Percentiles rank a stretch among this genome's conserved stretches.
Evolutionary conservation across 1,284 basidiomycete species (phyloP).

Genomic region (Pascua sp.): DNA sequence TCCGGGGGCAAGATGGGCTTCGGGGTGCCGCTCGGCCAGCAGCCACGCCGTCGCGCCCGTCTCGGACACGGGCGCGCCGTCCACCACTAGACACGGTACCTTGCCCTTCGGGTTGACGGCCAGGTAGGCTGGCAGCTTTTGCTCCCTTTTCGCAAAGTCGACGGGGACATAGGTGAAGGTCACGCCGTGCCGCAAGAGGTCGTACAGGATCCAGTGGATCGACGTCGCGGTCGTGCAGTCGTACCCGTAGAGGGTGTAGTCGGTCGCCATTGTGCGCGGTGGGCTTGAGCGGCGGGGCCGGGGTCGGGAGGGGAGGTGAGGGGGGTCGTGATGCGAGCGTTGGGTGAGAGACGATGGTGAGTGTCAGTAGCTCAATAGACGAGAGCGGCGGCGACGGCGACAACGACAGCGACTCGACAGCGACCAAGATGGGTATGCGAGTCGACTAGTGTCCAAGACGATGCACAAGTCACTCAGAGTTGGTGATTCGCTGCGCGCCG

Average conservation of each 20-base stretch:
- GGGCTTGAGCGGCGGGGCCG: neutral
- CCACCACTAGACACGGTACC: slow-evolving; percentile 20
- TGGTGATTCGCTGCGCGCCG: no score
- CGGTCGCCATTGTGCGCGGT: slow-evolving; percentile 2
- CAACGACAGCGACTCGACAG: no score
- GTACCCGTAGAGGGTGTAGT: slow-evolving; percentile 21
- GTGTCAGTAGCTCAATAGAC: no score
- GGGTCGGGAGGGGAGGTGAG: neutral
- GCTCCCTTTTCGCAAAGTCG: slow-evolving; percentile 13
- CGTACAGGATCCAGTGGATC: slow-evolving; percentile 25
- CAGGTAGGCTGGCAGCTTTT: slow-evolving; percentile 19
- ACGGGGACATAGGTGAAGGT: slow-evolving; percentile 14
- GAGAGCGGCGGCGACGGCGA: no score
- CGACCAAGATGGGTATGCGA: no score
- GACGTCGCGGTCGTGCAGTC: slow-evolving; percentile 19
- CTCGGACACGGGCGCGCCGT: slow-evolving; percentile 17
- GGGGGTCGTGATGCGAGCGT: neutral
- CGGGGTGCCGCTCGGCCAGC: slow-evolving; percentile 19
- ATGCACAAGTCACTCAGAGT: no score
- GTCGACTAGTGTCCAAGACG: no score
- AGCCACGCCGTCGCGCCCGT: slow-evolving; percentile 19
- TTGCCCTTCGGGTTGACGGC: slow-evolving; percentile 25
- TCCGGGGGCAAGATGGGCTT: slow-evolving; percentile 8
- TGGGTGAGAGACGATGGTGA: no score
- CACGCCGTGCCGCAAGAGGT: slow-evolving; percentile 17